These are phyloP conservation scores for Amorphotheca resinae DNA, from an alignment of 495 filamentous ascomycete genomes.

Conservation along the genomic window DNA sequence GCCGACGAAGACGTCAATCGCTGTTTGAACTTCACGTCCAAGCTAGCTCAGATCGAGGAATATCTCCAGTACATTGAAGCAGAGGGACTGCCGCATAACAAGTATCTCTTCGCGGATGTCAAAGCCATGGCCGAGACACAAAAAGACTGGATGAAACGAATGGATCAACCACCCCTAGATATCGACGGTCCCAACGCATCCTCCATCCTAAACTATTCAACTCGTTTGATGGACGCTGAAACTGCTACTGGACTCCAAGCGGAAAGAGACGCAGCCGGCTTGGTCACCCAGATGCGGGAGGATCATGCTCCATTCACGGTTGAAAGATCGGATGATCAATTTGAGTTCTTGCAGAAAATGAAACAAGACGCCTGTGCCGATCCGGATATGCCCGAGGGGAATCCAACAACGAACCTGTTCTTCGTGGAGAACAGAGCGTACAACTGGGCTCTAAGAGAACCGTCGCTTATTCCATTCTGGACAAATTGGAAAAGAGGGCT, in stretches of 20 bases:
- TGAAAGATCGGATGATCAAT: constrained; percentile 7
- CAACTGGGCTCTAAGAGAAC: constrained; percentile 10
- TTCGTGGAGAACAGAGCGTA: constrained; percentile 13
- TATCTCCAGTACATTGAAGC: constrained; percentile 8
- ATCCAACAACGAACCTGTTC: constrained; percentile 2
- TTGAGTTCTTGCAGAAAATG: constrained; percentile 8
- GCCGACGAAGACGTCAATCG: constrained; percentile 18
- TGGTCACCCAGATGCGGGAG: constrained; percentile 9
- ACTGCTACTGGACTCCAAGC: background rate
- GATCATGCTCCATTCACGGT: constrained; percentile 16
- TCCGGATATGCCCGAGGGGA: background rate
- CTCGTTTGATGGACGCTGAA: constrained; percentile 8
- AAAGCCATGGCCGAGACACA: constrained; percentile 14
- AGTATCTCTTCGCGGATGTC: constrained; percentile 12
- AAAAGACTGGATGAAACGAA: constrained; percentile 9
- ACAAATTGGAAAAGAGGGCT: constrained; percentile 16
- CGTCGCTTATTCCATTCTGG: constrained; percentile 14
- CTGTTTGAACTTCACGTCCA: constrained; percentile 1
- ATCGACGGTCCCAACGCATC: background rate
- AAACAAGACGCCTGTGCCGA: constrained; percentile 2
- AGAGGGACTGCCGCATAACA: constrained; percentile 1
- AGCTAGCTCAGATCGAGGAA: constrained; percentile 11
- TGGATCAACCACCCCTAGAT: background rate
- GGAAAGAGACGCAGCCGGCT: constrained; percentile 2
- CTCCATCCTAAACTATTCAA: constrained; percentile 5